These are phyloP conservation scores for Sclerotinia sclerotiorum DNA, from an alignment of 2,329 filamentous ascomycete genomes.

Conservation along the genomic window DNA sequence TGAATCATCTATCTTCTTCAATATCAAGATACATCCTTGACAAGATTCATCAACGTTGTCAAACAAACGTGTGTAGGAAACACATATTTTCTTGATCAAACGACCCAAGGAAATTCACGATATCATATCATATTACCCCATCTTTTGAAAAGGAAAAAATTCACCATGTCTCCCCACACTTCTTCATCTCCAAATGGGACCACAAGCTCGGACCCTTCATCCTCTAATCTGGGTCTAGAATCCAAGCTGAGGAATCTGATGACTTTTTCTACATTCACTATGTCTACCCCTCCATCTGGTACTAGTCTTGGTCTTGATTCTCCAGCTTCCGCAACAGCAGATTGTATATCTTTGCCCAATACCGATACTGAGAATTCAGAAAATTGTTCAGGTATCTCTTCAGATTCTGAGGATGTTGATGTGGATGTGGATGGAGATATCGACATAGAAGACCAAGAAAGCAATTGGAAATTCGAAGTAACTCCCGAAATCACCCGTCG, in stretches of 20 bases:
- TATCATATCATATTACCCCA: background rate
- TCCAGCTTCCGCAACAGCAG: constrained; percentile 26
- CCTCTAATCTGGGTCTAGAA: constrained; percentile 4
- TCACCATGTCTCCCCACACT: constrained; percentile 17
- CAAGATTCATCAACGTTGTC: background rate
- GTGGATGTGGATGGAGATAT: background rate
- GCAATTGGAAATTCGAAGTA: constrained; percentile 18
- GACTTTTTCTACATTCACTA: constrained; percentile 6
- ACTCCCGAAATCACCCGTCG: constrained; percentile 21
- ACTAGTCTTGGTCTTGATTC: background rate
- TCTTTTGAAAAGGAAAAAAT: background rate
- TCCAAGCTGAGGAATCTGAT: constrained; percentile 11
- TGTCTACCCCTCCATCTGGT: background rate
- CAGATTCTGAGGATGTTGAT: constrained; percentile 13
- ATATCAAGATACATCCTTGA: background rate
- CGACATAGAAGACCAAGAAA: background rate
- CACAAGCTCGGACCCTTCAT: constrained; percentile 6
- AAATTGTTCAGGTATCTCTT: constrained; percentile 19
- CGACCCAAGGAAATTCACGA: background rate
- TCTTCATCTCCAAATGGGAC: background rate
- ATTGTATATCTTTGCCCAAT: constrained; percentile 29
- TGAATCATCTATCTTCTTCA: background rate
- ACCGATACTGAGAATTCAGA: constrained; percentile 35
- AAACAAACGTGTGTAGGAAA: constrained; percentile 1
- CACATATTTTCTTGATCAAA: background rate